phyloP scores from a whole-genome alignment of 768 basidiomycete genomes.

The Amanita subjunquillea region DNA sequence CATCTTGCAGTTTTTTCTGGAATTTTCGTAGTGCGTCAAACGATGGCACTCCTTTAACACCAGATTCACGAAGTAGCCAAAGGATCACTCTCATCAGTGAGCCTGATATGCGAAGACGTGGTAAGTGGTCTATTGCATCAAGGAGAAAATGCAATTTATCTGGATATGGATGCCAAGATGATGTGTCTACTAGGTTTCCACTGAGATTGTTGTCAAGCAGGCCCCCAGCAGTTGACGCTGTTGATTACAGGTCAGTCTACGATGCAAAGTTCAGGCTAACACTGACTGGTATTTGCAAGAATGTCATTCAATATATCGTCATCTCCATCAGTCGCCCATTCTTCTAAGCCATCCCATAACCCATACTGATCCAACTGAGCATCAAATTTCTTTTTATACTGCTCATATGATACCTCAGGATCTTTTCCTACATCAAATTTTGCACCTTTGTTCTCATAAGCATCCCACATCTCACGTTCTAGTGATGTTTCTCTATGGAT shows the following conservation, averaged over 20 bases:
- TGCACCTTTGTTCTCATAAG: not conserved
- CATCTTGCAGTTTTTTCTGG: constrained; percentile 10
- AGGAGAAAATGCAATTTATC: constrained; percentile 13
- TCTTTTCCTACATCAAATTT: not conserved
- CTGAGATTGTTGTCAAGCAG: not conserved
- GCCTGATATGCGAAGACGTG: constrained; percentile 18
- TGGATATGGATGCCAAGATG: constrained; percentile 8
- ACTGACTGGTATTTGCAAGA: not conserved
- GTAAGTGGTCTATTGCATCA: constrained; percentile 22
- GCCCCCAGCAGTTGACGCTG: not conserved
- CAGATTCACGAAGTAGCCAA: constrained; percentile 18
- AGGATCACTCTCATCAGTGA: constrained; percentile 20
- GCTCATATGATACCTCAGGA: not conserved
- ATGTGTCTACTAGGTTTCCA: not conserved
- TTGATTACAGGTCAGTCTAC: not conserved
- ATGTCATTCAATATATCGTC: constrained; percentile 5
- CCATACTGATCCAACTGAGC: not conserved
- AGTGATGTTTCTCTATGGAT: not conserved
- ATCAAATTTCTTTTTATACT: not conserved
- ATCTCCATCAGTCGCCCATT: constrained; percentile 2
- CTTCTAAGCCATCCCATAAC: constrained; percentile 6
- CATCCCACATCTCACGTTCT: not conserved
- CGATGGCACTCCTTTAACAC: constrained; percentile 18
- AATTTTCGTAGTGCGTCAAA: constrained; percentile 14
- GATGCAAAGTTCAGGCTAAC: not conserved